Evolutionary conservation across 73 alveolate species (phyloP).

Genomic region (Tetrahymena elliotti): DNA sequence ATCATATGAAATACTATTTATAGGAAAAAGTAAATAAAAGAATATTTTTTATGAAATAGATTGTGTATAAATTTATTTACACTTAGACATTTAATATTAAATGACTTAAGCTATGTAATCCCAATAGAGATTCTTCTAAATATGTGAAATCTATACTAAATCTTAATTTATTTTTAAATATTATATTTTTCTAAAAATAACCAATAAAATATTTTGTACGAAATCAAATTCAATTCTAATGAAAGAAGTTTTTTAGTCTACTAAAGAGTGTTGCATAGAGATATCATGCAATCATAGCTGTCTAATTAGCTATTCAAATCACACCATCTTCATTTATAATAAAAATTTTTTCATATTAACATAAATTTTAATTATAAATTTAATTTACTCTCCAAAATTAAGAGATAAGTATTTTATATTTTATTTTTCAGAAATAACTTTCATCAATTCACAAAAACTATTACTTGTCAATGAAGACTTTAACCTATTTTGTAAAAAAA

Average conservation of each 20-base stretch:
- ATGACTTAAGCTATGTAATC: not conserved
- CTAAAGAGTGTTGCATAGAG: not conserved
- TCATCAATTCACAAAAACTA: not conserved
- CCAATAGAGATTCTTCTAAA: not conserved
- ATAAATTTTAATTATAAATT: not conserved
- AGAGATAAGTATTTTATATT: not conserved
- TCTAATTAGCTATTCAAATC: not conserved
- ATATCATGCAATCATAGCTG: not conserved
- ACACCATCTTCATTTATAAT: not conserved
- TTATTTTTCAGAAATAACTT: not conserved
- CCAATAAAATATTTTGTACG: not conserved
- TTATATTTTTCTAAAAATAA: not conserved
- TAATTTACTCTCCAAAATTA: not conserved
- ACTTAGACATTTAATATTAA: not conserved
- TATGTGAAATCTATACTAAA: not conserved
- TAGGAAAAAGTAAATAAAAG: not conserved
- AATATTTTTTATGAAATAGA: not conserved
- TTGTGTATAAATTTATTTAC: not conserved
- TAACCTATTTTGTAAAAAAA: not conserved
- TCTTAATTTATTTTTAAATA: not conserved
- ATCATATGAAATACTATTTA: not conserved
- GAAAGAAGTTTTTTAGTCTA: not conserved
- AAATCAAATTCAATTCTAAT: not conserved
- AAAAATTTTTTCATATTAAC: not conserved
- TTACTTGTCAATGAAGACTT: not conserved